A percentile compares a stretch with the other conserved stretches of the same genome.
Conservation (phyloP, 148 eudicot genomes). For the Nepenthes gracilis region DNA sequence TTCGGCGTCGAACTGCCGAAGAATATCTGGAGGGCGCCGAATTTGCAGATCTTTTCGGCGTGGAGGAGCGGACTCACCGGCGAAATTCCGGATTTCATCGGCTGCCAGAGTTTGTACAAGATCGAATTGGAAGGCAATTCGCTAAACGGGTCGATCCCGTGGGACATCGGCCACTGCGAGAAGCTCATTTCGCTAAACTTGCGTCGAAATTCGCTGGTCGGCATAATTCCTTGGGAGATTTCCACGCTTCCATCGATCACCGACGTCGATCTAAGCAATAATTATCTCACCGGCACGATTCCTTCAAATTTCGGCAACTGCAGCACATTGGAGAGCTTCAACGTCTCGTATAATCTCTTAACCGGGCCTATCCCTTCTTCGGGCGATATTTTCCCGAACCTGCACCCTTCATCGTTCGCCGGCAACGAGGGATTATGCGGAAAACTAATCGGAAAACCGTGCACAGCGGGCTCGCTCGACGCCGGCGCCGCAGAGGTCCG, state of each 20-base stretch:
- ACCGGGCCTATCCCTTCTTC: conserved; percentile 60
- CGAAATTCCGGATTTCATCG: conserved; percentile 60
- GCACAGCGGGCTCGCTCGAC: conserved; percentile 17
- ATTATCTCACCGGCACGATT: conserved; percentile 53
- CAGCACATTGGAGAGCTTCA: conserved; percentile 64
- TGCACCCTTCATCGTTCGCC: conserved; percentile 78
- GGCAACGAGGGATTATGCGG: conserved; percentile 90
- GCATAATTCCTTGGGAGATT: conserved; percentile 96
- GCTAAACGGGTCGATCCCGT: conserved; percentile 65
- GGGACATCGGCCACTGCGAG: conserved; percentile 72
- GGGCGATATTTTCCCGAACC: conserved; percentile 45
- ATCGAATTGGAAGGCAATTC: conserved; percentile 62
- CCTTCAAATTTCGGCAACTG: conserved; percentile 64
- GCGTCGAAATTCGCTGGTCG: conserved; percentile 47
- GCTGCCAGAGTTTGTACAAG: conserved; percentile 61
- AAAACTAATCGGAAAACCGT: conserved; percentile 35
- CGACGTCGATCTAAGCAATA: conserved; percentile 61
- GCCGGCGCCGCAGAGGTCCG: conserved; percentile 17
- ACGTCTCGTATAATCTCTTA: conserved; percentile 70
- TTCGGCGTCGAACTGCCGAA: conserved; percentile 40
- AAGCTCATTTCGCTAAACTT: conserved; percentile 56
- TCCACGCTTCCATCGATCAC: conserved; percentile 76
- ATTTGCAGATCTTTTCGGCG: conserved; percentile 58
- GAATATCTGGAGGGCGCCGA: conserved; percentile 67
- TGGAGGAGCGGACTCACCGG: conserved; percentile 37